Conservation (phyloP, 225 moss, liverwort and hornwort genomes). For the Neckera pumila region DNA sequence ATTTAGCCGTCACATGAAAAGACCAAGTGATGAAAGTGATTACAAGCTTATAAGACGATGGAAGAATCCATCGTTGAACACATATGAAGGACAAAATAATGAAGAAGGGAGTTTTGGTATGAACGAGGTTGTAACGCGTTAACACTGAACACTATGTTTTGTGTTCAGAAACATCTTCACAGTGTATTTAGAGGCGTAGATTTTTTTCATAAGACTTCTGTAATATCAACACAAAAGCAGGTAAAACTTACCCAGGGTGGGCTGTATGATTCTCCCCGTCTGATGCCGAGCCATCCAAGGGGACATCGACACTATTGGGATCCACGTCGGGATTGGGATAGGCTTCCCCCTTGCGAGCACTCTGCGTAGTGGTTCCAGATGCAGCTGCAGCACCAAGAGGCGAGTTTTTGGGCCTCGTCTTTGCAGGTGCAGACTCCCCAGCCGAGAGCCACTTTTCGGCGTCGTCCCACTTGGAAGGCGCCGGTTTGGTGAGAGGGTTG, state of each 20-base stretch:
- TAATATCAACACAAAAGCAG: background rate
- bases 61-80: background rate
- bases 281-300: background rate
- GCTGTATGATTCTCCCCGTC: conserved; percentile 6
- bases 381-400: conserved; percentile 11
- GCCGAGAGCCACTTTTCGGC: conserved; percentile 87
- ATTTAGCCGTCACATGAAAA: background rate
- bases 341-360: conserved; percentile 22
- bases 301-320: background rate
- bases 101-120: background rate
- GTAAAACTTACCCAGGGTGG: background rate
- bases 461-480: conserved; percentile 96
- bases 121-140: background rate
- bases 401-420: conserved; percentile 38
- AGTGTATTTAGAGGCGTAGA: no score
- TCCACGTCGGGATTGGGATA: conserved; percentile 1
- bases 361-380: background rate
- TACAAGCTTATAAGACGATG: background rate
- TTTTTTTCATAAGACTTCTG: background rate
- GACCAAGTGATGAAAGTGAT: background rate
- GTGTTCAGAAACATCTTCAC: background rate
- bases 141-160: background rate
- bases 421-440: conserved; percentile 42
- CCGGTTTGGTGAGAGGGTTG: conserved; percentile 62
- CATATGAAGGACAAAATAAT: background rate